Base-by-base conservation (phyloP, 2,329 filamentous ascomycete genomes). In the Cercospora sojina region DNA sequence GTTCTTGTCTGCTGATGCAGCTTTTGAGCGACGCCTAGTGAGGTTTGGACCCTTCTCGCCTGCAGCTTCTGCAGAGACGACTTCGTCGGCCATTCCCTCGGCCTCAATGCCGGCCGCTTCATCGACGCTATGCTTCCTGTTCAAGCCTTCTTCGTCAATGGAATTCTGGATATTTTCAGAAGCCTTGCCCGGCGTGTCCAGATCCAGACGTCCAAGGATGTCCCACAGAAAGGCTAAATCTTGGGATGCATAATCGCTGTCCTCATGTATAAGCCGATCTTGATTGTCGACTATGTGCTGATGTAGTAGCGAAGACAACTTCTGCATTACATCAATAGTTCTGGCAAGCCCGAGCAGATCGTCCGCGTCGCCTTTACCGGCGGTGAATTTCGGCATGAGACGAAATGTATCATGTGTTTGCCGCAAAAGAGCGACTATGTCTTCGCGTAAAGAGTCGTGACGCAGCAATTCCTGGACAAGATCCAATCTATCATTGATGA, bases 101-200 rank as follows among this genome's bases (percentile, higher is more conserved):
- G 95, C 88, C 67, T 90, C 86, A 20, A 84, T 87, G 0, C 88
- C 88, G 69, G 91, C 88, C 61, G 85, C 87, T 67, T 94, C 89
- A 71, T 95, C 88, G 1, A 90, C 84, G 38, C 90, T 86, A 73
- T 97, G 93, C 73, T 91, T 89, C 71, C 91, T 88, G 16, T 88
- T 84, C n/a, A 98, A 82, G 0, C 93, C 92, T 69, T 97, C 93
- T 79, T 98, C 95, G 74, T 99, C 95, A 65, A 99, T 96, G 3
- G 94, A 89, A 2, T 86, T 83, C 59, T 86, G 81, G 66, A 99
- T 97, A 23, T 85, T 86, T 23, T 82, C 79, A 2, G 93, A 91
- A 4, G 98, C 85, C 49, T 86, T 83, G 10, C 83, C 80, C 0
- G 93, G 91, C 2, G 87, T 86, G 12, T 86, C 82, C 20, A 97